phyloP scores from a whole-genome alignment of 2,329 filamentous ascomycete species.

The Iodosphaeria phyllophila region DNA sequence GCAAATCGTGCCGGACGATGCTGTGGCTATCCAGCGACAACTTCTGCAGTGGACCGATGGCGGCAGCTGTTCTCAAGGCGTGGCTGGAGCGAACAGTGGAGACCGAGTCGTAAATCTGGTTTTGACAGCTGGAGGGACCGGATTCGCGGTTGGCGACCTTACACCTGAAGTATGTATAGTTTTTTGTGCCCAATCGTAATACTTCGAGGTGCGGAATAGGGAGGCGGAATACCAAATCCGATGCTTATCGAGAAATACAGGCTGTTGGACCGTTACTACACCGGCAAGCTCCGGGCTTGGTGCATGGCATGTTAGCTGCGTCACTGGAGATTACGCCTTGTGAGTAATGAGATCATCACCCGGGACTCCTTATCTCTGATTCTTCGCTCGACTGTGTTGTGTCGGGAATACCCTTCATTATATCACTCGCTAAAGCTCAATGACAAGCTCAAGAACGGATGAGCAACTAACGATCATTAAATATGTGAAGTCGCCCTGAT shows the following conservation, averaged over 20 bases:
- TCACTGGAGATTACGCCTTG: conserved; percentile 80
- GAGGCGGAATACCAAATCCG: not conserved
- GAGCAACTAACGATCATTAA: conserved; percentile 4
- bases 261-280: conserved; percentile 65
- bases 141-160: conserved; percentile 67
- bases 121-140: conserved; percentile 80
- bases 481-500: conserved; percentile 66
- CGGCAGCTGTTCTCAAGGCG: too few relatives aligned
- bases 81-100: too few relatives aligned
- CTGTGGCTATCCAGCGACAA: conserved; percentile 53
- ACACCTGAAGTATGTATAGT: conserved; percentile 58
- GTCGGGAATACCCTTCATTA: too few relatives aligned
- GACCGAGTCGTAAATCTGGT: conserved; percentile 51
- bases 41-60: conserved; percentile 57
- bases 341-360: conserved; percentile 24
- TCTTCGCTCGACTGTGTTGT: too few relatives aligned
- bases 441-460: too few relatives aligned
- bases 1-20: conserved; percentile 64
- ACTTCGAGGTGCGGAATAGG: not conserved
- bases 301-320: conserved; percentile 85
- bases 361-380: not conserved
- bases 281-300: conserved; percentile 71
- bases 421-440: too few relatives aligned
- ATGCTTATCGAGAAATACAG: conserved; percentile 22
- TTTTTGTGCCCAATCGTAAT: not conserved